Base-by-base conservation (phyloP, 169 alveolate genomes). In the Blepharisma undulans region DNA sequence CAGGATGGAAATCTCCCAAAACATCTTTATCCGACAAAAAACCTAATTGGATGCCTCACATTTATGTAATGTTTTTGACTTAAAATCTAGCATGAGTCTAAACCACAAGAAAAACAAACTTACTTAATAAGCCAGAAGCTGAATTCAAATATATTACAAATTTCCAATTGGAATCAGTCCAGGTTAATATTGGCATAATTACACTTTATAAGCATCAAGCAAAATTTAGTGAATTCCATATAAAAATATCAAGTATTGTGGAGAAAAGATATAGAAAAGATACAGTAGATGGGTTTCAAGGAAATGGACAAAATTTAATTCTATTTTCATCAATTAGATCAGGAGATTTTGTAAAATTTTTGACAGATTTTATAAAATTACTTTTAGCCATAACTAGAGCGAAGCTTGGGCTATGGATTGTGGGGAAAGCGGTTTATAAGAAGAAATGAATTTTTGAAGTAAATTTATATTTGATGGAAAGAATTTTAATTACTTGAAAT, bases 201-300 rank as follows among this genome's bases (percentile, higher is more conserved):
- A 98, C 99, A 18, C 99, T 99, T 19, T 99, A 99, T 92, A 95
- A 97, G 90, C 96, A 97, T 7, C 99, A 98, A 95, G 99, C 98
- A 0, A 21, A 33, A 3, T 8, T 88, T 19, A 33, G 59, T 91
- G 82, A 84, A 30, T 96, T 95, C 29, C 91, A 92, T 77, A 93
- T 91, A 93, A 94, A 93, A 90, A 96, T 88, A 95, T 93, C 90
- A 93, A 93, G 59, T 79, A 82, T 22, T 71, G 81, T 21, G 76
- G 81, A 82, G 59, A 76, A 36, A 34, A 21, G 87, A 88, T 59
- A 97, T 98, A 3, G 99, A 99, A 93, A 98, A 98, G 2, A 98
- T 90, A 98, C 99, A 0, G 99, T 99, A 16, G 99, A 99, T 93
- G 99, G 99, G 16, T 99, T 98, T 94, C 99, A 99, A 94, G 99